These are phyloP conservation scores for Phytophthora cryptogea DNA, from an alignment of 352 stramenopile species.

Conservation along the genomic window DNA sequence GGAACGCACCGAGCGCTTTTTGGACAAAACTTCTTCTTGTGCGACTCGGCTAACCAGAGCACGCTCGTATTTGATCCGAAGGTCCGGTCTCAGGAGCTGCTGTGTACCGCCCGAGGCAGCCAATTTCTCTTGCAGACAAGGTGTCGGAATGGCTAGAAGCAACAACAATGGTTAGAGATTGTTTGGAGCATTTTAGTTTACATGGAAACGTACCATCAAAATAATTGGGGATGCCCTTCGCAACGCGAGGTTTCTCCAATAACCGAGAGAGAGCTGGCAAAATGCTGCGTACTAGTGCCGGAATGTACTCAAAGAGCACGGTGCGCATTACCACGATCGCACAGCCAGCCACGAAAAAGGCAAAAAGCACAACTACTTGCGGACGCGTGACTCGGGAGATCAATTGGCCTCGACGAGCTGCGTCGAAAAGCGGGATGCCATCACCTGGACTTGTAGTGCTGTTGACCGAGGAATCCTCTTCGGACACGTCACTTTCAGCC, in stretches of 20 bases:
- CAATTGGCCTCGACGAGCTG: constrained; percentile 46
- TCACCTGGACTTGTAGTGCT: constrained; percentile 41
- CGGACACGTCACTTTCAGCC: constrained; percentile 38
- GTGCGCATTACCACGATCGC: constrained; percentile 55
- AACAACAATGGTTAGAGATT: constrained; percentile 4
- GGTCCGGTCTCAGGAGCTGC: constrained; percentile 26
- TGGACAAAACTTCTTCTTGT: constrained; percentile 9
- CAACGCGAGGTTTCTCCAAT: constrained; percentile 58
- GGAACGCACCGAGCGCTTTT: constrained; percentile 31
- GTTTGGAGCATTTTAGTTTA: neutral
- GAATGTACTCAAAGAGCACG: constrained; percentile 74
- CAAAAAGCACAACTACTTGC: constrained; percentile 80
- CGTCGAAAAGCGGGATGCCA: constrained; percentile 61
- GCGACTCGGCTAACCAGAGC: constrained; percentile 42
- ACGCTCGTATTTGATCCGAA: constrained; percentile 55
- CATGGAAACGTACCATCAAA: constrained; percentile 56
- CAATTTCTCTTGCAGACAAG: constrained; percentile 61
- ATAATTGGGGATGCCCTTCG: constrained; percentile 81
- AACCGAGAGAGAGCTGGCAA: constrained; percentile 58
- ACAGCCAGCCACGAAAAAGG: constrained; percentile 62
- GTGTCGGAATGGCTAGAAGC: constrained; percentile 57
- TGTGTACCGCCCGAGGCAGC: constrained; percentile 30
- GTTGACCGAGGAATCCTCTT: constrained; percentile 9
- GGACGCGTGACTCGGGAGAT: constrained; percentile 65
- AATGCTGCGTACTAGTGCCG: constrained; percentile 56